Evolutionary conservation across 2,329 filamentous ascomycete genomes (phyloP), one percentile per base, ranked within the genome.

Genomic region (Colletotrichum spaethianum): DNA sequence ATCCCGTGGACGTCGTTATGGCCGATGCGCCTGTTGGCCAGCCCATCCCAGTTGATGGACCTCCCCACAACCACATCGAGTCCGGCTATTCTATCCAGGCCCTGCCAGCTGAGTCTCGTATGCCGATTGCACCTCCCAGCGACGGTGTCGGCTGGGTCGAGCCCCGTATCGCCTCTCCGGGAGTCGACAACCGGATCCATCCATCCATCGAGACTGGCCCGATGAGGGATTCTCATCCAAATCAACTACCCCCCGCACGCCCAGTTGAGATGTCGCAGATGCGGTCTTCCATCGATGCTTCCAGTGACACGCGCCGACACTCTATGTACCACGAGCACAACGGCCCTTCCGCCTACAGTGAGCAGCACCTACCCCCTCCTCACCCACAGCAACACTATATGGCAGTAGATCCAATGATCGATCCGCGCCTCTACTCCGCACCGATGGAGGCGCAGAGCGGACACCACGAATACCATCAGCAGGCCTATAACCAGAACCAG

Each of bases 231-330:
- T 28, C 38, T n/a, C 40, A 72, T 38, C 55, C 48, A 14, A 70
- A 61, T 20, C 67, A 72, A 60, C n/a, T 72, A 3, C 63, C 67
- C 40, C 73, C 73, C 1, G 73, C 63, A 46, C 73, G 73, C 3
- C 67, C 73, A 9, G 65, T 74, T 18, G 72, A 74, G 44, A 74
- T 72, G 50, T 66, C 65, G 7, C 59, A 73, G 36, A 69, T 74
- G 55, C 62, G 73, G 28, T 57, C 67, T 40, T 70, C 70, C 5
- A 66, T 73, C 23, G 67, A 71, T 42, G 18, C 59, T 26, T 33
- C 70, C 12, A 72, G 64, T 26, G 70, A 72, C n/a, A 55, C 57
- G 26, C 70, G 70, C 26, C 70, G 70, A 23, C 70, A 69, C 33
- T 70, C 70, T 4, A 70, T 69, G 65, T 72, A 72, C 4, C 59